Percentiles rank a stretch among this genome's conserved stretches.
These are phyloP conservation scores for Gossypium davidsonii DNA, from an alignment of 441 rosid species.

Conservation along the genomic window DNA sequence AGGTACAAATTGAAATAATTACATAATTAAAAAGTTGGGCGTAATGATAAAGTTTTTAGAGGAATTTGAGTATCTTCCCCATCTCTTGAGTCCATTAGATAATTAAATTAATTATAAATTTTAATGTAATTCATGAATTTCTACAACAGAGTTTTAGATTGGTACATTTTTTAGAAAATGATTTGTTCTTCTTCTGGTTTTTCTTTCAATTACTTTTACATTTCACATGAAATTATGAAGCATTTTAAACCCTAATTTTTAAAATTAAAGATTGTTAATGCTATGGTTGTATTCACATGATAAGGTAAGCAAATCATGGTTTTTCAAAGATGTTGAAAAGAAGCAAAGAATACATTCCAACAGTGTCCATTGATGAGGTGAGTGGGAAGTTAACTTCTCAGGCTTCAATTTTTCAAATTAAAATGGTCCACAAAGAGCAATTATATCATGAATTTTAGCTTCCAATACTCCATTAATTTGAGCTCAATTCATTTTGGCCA, in stretches of 20 bases:
- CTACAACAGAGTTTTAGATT: too few species aligned
- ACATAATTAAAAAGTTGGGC: too few species aligned
- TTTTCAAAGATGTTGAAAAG: not conserved
- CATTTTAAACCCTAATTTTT: too few species aligned
- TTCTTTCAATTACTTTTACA: too few species aligned
- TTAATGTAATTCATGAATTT: not conserved
- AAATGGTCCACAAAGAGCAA: not conserved
- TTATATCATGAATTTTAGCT: not conserved
- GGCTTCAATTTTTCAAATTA: not conserved
- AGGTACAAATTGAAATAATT: too few species aligned
- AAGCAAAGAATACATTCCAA: not conserved
- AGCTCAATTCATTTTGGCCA: not conserved
- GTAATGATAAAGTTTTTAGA: too few species aligned
- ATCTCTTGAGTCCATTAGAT: not conserved
- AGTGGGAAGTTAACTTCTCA: not conserved
- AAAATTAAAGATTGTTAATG: not conserved
- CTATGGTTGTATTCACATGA: not conserved
- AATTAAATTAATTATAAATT: not conserved
- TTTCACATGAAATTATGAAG: not conserved
- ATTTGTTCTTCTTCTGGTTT: too few species aligned
- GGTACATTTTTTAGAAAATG: too few species aligned
- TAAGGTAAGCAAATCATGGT: not conserved
- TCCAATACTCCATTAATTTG: not conserved
- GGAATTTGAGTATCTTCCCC: too few species aligned
- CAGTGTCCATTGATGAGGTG: not conserved